Evolutionary conservation across 2,329 filamentous ascomycete species (phyloP), one percentile per base, ranked within the genome.

Genomic region (Diaporthe longicolla): DNA sequence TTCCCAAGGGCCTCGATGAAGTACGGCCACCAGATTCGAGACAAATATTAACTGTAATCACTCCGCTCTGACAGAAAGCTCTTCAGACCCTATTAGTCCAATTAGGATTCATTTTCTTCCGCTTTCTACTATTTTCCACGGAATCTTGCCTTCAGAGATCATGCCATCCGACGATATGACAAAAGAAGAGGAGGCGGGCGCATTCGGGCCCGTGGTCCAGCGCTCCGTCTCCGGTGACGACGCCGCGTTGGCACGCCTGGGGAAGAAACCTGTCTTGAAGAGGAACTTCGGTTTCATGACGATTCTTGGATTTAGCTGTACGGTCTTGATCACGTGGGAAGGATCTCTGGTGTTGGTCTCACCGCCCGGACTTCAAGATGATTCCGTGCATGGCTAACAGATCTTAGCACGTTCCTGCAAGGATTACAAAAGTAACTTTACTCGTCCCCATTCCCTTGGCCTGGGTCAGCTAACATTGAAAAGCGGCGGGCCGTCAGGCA

Each of bases 401-500:
- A 11, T 21, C 5, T 13, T 29, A 70, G 68, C 24, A 70, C 54
- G 11, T 70, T 70, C 1, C 26, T 70, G 19, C 68, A 70, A 37
- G 68, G 68, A 11, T 40, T 70, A 24, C 54, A 70, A 48, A 70
- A 70, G 68, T 71, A 37, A 37, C 17, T n/a, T 17, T 17, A 4
- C 26, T 6, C 17, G 5, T 7, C 21, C 7, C 10, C 45, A 1
- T 4, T 17, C 2, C 0, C 24, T 5, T 21, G 21, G n/a, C 79
- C 78, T 8, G 78, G 81, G 7, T 55, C 1, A 10, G n/a, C 58
- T 52, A 54, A 58, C 21, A 24, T 2, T 0, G 4, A 2, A 79
- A 17, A 87, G 87, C 74, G 86, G 87, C 21, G 86, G 86, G 1
- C 83, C 84, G 0, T 84, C 83, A 1, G 87, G 87, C 10, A 78